phyloP scores from a whole-genome alignment of 129 eudicot genomes.

The Pulicaria dysenterica region DNA sequence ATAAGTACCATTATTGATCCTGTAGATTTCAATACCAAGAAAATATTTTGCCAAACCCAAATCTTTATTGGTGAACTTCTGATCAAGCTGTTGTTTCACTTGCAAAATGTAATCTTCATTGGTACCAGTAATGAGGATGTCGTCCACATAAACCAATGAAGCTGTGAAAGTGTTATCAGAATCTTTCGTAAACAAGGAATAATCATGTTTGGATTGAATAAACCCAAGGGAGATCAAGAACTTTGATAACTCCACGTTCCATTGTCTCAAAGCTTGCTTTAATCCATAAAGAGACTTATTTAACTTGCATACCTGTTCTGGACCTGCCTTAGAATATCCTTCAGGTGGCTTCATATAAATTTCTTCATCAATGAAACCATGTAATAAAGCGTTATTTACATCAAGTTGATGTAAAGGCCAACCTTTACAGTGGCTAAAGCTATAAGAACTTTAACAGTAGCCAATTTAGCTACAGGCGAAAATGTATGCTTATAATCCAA shows the following conservation, averaged over 20 bases:
- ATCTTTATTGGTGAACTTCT: too few relatives aligned
- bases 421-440: neutral
- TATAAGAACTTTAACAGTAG: neutral
- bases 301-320: neutral
- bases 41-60: too few relatives aligned
- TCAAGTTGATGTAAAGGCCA: constrained; percentile 1
- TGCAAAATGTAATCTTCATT: too few relatives aligned
- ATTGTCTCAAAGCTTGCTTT: neutral
- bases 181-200: neutral
- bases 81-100: too few relatives aligned
- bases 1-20: too few relatives aligned
- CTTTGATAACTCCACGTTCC: neutral
- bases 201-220: neutral
- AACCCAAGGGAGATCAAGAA: neutral
- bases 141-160: too few relatives aligned
- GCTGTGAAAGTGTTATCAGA: neutral
- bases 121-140: too few relatives aligned
- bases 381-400: neutral
- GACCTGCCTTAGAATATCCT: neutral
- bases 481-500: too few relatives aligned
- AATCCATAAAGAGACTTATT: too few relatives aligned
- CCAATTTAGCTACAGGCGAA: too few relatives aligned
- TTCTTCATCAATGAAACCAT: too few relatives aligned
- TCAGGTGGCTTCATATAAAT: neutral
- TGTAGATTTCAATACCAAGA: too few relatives aligned